phyloP scores from a whole-genome alignment of 257 asterid species.

The Verbascum thapsus region DNA sequence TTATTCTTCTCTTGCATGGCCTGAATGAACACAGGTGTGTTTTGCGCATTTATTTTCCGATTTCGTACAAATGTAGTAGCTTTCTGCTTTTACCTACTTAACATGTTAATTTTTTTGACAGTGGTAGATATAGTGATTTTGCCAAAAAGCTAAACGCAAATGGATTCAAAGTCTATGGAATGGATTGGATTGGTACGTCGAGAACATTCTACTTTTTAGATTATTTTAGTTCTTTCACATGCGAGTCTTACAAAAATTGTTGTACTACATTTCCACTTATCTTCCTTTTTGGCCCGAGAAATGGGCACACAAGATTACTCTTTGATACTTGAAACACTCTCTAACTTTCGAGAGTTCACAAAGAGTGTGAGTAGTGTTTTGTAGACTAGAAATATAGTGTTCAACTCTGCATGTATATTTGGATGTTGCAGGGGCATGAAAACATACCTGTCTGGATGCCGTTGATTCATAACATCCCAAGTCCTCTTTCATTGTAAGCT shows the following conservation, averaged over 20 bases:
- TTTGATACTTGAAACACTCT: background rate
- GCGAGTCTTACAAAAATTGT: background rate
- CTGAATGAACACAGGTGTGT: constrained; percentile 85
- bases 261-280: background rate
- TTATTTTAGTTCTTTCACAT: background rate
- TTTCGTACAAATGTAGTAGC: background rate
- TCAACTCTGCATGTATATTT: constrained; percentile 52
- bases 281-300: background rate
- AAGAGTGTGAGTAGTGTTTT: constrained; percentile 13
- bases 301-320: background rate
- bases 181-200: constrained; percentile 92
- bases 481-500: constrained; percentile 58
- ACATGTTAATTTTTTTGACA: constrained; percentile 32
- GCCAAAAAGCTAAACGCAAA: constrained; percentile 78
- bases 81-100: background rate
- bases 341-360: too few relatives aligned
- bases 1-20: constrained; percentile 78
- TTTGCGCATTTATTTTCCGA: background rate
- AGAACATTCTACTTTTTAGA: background rate
- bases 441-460: constrained; percentile 41
- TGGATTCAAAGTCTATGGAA: constrained; percentile 80
- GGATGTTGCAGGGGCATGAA: constrained; percentile 61
- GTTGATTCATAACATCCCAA: constrained; percentile 48
- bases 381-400: constrained; percentile 31
- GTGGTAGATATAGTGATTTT: constrained; percentile 77